Conservation (phyloP, 768 basidiomycete species). For the Suillus clintonianus region DNA sequence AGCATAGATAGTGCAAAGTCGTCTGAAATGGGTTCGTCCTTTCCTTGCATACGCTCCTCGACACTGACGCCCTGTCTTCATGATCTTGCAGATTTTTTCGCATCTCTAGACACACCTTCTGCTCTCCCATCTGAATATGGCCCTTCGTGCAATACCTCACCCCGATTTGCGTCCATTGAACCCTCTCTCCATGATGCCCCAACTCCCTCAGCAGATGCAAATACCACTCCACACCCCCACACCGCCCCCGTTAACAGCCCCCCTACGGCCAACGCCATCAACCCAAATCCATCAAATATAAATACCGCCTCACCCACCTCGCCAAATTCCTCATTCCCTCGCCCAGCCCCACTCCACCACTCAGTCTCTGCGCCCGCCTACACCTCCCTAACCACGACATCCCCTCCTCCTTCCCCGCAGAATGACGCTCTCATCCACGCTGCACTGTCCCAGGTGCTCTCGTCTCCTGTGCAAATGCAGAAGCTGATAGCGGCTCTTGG, state of each 20-base stretch:
- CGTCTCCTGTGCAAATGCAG: slow-evolving; percentile 57
- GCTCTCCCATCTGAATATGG: slow-evolving; percentile 37
- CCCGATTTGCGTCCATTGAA: slow-evolving; percentile 30
- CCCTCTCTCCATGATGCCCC: slow-evolving; percentile 18
- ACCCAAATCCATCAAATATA: slow-evolving; percentile 9
- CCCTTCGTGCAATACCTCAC: slow-evolving; percentile 10
- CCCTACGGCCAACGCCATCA: slow-evolving; percentile 12
- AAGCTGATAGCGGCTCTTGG: slow-evolving; percentile 50
- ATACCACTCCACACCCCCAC: slow-evolving; percentile 11
- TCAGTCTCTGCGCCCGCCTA: slow-evolving; percentile 4
- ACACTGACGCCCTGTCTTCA: slow-evolving; percentile 3
- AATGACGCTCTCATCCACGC: slow-evolving; percentile 50
- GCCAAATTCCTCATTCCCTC: slow-evolving; percentile 26
- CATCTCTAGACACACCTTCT: slow-evolving; percentile 49
- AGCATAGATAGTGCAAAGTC: slow-evolving; percentile 29
- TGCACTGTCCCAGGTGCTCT: slow-evolving; percentile 51
- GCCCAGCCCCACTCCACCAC: slow-evolving; percentile 8
- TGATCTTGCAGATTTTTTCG: slow-evolving; percentile 39
- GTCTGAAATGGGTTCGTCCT: slow-evolving; percentile 11
- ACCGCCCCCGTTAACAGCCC: slow-evolving; percentile 17
- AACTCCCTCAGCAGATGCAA: slow-evolving; percentile 11
- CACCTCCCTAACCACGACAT: slow-evolving; percentile 4
- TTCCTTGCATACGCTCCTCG: background rate
- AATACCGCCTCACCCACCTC: background rate
- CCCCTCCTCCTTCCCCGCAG: slow-evolving; percentile 9